Conservation (phyloP, 768 basidiomycete species). For the Podaxis sp. region DNA sequence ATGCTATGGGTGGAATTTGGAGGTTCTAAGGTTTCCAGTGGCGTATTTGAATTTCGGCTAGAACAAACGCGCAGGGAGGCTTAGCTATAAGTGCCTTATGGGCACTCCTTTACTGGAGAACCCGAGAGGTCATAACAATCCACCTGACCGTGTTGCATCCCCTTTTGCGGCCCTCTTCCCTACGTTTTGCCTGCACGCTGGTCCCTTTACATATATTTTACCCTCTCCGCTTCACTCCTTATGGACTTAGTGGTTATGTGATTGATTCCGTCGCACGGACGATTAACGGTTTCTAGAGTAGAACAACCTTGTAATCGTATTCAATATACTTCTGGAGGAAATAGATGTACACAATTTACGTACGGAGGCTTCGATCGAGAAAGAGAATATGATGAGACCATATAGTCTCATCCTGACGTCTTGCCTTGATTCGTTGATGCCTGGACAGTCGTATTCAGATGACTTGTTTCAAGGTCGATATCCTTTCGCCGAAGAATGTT, state of each 20-base stretch:
- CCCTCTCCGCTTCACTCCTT: not conserved
- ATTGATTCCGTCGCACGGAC: not conserved
- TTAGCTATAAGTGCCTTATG: no score
- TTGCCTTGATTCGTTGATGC: not conserved
- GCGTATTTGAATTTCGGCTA: no score
- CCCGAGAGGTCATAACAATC: not conserved
- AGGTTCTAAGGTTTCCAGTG: no score
- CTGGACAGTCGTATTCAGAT: not conserved
- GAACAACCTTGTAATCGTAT: constrained; percentile 1
- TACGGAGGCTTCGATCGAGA: not conserved
- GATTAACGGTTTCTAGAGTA: constrained; percentile 5
- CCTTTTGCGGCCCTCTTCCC: not conserved
- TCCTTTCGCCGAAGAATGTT: not conserved
- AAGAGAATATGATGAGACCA: not conserved
- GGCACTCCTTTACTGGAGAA: not conserved
- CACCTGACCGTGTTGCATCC: not conserved
- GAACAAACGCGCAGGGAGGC: no score
- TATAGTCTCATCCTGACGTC: not conserved
- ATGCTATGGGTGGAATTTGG: no score
- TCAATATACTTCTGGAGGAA: not conserved
- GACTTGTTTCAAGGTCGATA: not conserved
- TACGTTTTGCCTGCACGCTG: not conserved
- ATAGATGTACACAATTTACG: not conserved
- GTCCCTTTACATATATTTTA: not conserved
- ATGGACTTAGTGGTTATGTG: constrained; percentile 3